A percentile compares a stretch with the other conserved stretches of the same genome.
Conservation (phyloP, 768 basidiomycete genomes). For the Lentinula sp. region DNA sequence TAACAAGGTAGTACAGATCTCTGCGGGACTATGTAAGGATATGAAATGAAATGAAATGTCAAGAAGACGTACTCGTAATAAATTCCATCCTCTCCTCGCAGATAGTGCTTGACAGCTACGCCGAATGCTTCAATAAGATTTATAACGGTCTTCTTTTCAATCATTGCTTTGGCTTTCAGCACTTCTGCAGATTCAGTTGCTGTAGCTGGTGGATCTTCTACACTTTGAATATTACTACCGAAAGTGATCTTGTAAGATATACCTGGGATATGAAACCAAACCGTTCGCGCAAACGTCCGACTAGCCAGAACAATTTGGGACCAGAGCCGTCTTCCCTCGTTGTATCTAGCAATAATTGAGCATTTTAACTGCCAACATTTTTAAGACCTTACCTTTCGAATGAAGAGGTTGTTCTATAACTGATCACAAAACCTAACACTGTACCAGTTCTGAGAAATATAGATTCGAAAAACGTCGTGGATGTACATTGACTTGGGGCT, state of each 20-base stretch:
- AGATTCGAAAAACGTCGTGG: not conserved
- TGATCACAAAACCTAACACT: conserved; percentile 70
- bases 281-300: conserved; percentile 52
- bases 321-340: conserved; percentile 67
- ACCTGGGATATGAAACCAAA: conserved; percentile 69
- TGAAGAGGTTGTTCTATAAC: conserved; percentile 65
- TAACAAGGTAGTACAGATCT: conserved; percentile 65
- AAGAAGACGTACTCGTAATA: conserved; percentile 16
- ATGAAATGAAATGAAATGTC: conserved; percentile 14
- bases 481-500: not conserved
- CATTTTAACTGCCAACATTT: not conserved
- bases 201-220: conserved; percentile 10
- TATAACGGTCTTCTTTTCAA: conserved; percentile 67
- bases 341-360: conserved; percentile 35
- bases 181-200: conserved; percentile 18
- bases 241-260: not conserved
- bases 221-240: not conserved
- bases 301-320: conserved; percentile 56
- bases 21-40: conserved; percentile 15
- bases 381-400: conserved; percentile 35
- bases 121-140: conserved; percentile 45
- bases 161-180: conserved; percentile 37
- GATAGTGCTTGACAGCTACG: conserved; percentile 65
- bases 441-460: conserved; percentile 40
- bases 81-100: conserved; percentile 46